Conservation (phyloP, 805 yeast genomes). For the Kuraishia piskuri region DNA sequence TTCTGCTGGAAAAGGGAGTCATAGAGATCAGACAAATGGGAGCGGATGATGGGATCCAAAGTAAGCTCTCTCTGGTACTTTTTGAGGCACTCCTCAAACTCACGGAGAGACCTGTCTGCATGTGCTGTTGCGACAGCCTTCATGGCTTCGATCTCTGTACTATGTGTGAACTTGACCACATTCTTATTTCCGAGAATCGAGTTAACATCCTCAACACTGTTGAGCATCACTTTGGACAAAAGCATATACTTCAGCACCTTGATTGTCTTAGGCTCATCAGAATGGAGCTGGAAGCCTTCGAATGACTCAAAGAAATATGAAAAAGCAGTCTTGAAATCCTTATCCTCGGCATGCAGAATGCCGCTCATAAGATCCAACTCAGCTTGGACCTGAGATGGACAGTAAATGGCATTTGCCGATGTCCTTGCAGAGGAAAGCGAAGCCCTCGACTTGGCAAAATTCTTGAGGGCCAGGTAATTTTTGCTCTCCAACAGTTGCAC, state of each 20-base stretch:
- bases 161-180: conserved; percentile 32
- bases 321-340: conserved; percentile 92
- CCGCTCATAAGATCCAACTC: conserved; percentile 95
- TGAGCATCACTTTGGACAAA: conserved; percentile 87
- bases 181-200: conserved; percentile 66
- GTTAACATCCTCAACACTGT: conserved; percentile 77
- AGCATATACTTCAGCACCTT: conserved; percentile 87
- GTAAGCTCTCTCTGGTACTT: conserved; percentile 68
- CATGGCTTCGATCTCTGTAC: conserved; percentile 91
- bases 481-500: conserved; percentile 88
- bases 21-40: conserved; percentile 87
- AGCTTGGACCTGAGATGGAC: conserved; percentile 91
- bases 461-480: conserved; percentile 85
- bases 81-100: conserved; percentile 77
- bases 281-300: conserved; percentile 65
- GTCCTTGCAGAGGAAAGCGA: conserved; percentile 93
- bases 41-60: conserved; percentile 79
- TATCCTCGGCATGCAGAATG: conserved; percentile 90
- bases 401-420: conserved; percentile 92
- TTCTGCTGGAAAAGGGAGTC: conserved; percentile 91
- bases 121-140: conserved; percentile 87
- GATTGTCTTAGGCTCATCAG: conserved; percentile 46
- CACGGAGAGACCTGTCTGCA: conserved; percentile 80
- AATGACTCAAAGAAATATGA: conserved; percentile 94
- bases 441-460: conserved; percentile 85